A percentile compares a stretch with the other conserved stretches of the same genome.
phyloP scores from a whole-genome alignment of 2,329 filamentous ascomycete species.

The Aspergillus fumigatus region DNA sequence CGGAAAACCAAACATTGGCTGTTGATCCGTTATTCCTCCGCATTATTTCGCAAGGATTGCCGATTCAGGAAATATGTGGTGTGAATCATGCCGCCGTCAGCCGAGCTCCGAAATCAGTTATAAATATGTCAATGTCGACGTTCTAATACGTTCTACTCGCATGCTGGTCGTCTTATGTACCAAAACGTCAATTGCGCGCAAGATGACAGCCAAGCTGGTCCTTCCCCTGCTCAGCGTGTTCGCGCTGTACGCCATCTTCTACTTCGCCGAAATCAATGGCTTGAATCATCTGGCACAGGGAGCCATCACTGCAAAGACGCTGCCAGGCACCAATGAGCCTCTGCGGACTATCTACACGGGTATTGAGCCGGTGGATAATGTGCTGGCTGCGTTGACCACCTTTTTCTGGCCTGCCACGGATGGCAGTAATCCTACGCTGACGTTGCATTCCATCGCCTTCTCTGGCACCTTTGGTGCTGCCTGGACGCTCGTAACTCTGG shows the following conservation, averaged over 20 bases:
- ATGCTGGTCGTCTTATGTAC: neutral
- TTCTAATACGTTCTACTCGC: neutral
- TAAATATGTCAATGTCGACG: neutral
- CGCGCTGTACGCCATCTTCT: conserved; percentile 31
- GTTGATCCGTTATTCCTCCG: neutral
- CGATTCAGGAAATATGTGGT: neutral
- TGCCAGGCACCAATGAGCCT: conserved; percentile 24
- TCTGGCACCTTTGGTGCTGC: conserved; percentile 39
- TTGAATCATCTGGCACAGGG: conserved; percentile 17
- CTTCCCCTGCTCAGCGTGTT: conserved; percentile 29
- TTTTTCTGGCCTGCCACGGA: conserved; percentile 41
- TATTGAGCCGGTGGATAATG: conserved; percentile 26
- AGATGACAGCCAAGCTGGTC: conserved; percentile 20
- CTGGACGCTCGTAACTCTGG: conserved; percentile 43
- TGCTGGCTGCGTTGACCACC: conserved; percentile 28
- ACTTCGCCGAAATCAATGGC: conserved; percentile 32
- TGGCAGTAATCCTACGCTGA: conserved; percentile 31
- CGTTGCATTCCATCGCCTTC: conserved; percentile 36
- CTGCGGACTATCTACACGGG: conserved; percentile 33
- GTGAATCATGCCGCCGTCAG: neutral
- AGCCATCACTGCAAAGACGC: conserved; percentile 18
- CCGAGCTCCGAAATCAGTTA: neutral
- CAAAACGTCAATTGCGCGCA: neutral
- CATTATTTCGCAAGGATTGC: neutral
- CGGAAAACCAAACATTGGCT: neutral